Evolutionary conservation across 352 stramenopile species (phyloP), one percentile per base, ranked within the genome.

Genomic region (Phytophthora nicotianae): DNA sequence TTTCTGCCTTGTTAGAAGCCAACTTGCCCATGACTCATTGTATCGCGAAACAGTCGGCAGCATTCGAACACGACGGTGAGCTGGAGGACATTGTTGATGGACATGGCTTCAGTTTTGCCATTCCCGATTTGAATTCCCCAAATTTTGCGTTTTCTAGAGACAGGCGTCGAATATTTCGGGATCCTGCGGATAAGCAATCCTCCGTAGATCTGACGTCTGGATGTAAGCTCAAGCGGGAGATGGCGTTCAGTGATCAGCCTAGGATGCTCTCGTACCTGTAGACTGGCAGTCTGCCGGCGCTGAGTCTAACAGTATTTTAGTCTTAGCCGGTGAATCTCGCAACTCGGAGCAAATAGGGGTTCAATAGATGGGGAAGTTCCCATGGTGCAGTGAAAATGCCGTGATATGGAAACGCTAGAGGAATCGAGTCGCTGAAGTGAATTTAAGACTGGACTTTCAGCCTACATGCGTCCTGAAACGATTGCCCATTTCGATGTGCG

Each of bases 171-270:
- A 61, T 53, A 62, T 37, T 66, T 61, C 19, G 41, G 20, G 23
- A 66, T 66, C 58, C n/a, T 26, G 5, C 24, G 17, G 58, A 66
- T 66, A 50, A 61, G 58, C 32, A 50, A 40, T 62, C 23, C 42
- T 66, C 58, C 50, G 29, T n/a, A n/a, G 29, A 35, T 35, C 4
- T 35, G n/a, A 35, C 29, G 24, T 29, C 24, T 7, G 50, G 42
- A 55, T 61, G 13, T 38, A 50, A n/a, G 14, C 16, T 26, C 3
- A 3, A 13, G 13, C 5, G 27, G 5, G 14, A 19, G 27, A 21
- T 23, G 17, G 27, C 16, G 21, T 40, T 37, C 53, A 29, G 45
- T 51, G 5, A 29, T 7, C 24, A 7, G 24, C 24, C 24, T 7
- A 29, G 24, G 24, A 7, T 29, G 24, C 3, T 29, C 24, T 29